Evolutionary conservation across 495 filamentous ascomycete species (phyloP), one percentile per base, ranked within the genome.

Genomic region (Cercophora scortea): DNA sequence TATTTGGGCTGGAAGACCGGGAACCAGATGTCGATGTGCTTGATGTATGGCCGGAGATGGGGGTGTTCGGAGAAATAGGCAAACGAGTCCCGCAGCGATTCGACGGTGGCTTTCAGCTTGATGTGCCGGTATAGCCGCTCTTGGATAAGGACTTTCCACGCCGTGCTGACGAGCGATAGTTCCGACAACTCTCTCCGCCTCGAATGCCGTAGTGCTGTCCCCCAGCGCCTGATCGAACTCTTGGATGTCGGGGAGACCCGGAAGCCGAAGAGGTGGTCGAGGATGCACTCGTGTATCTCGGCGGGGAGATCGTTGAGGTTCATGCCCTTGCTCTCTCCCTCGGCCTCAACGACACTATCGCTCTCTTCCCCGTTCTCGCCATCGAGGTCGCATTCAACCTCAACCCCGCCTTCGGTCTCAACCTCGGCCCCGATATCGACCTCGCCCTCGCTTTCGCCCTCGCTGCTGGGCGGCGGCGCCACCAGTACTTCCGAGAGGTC

Each of bases 11-110:
- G 81, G 73, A 84, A 87, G 32, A 87, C 81, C 6, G 86, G 86
- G 45, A 88, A 81, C 80, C 85, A 87, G 15, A 87, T 72, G 60
- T 89, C 84, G 50, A 87, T 74, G 61, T 88, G 84, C 46, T 83
- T 82, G 50, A 88, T 81, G 47, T 86, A 80, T 4, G 64, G 50
- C 33, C 75, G 70, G 4, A 89, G 73, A 55, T 86, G 80, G 17
- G 77, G 71, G 47, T 84, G 74, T 12, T 61, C 55, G 9, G 66
- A 57, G 50, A 89, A 86, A 74, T 81, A 88, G 16, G 62, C 57
- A 53, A 72, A 69, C 8, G 81, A 76, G 41, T 77, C 71, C 9
- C 73, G 64, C 42, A 86, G 63, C 11, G 75, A 82, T 1, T 75
- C 69, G n/a, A 73, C 68, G 6, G 83, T 87, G 4, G 82, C 85